Base-by-base conservation (phyloP, 192 early-diverging fungal genomes). In the Gonapodya prolifera region DNA sequence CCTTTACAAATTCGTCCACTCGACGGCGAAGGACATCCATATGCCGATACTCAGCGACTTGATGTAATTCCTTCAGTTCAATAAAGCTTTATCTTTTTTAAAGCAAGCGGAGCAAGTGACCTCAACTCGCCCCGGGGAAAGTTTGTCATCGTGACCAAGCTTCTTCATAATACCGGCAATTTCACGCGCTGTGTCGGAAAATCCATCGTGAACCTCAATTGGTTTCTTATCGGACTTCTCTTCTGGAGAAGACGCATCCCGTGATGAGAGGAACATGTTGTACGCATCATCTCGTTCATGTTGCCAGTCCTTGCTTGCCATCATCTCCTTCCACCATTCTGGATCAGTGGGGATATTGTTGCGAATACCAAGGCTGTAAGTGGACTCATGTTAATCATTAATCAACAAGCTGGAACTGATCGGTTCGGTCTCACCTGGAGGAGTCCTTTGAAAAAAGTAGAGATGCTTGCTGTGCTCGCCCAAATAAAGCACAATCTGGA, bases 321-420 rank as follows among this genome's bases (percentile, higher is more conserved):
- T 32, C 71, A 73, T 2, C 8, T 2, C 2, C 8, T 18, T 32
- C 71, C 71, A 73, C 71, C 71, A 73, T 29, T 18, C 71, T 8
- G 71, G 71, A 29, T 73, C 71, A 18, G 71, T 73, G 71, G 71
- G 71, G 8, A 8, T 18, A 29, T 73, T 73, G 71, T 73, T 29
- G 16, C 71, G 71, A 2, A 73, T 29, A 29, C 29, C 71, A 13
- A 73, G 8, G 71, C 8, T 29, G 8, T 2, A n/a, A n/a, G n/a
- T n/a, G n/a, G n/a, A n/a, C n/a, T n/a, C n/a, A n/a, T n/a, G n/a
- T n/a, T n/a, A n/a, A n/a, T n/a, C n/a, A n/a, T n/a, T n/a, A n/a
- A n/a, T n/a, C n/a, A n/a, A n/a, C n/a, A n/a, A n/a, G n/a, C n/a
- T n/a, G n/a, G n/a, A n/a, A n/a, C n/a, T n/a, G n/a, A n/a, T n/a